Evolutionary conservation across 2,329 filamentous ascomycete species (phyloP).

Genomic region (Emericellopsis cladophorae): DNA sequence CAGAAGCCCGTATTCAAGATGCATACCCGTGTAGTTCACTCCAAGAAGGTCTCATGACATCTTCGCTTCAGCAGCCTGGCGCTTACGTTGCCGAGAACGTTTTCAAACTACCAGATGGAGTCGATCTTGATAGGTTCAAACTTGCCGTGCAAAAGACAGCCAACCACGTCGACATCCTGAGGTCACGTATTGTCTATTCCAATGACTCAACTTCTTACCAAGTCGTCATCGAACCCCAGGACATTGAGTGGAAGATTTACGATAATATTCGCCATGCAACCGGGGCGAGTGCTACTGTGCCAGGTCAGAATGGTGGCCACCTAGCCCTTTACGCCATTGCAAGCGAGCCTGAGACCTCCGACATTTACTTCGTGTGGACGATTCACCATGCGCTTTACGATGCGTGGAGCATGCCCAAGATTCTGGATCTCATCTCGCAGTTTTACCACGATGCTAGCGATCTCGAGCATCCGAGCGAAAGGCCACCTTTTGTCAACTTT

Average conservation of each 20-base stretch:
- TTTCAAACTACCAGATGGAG: background rate
- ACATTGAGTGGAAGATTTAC: slow-evolving; percentile 5
- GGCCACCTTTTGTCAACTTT: slow-evolving; percentile 22
- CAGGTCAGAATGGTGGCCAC: slow-evolving; percentile 8
- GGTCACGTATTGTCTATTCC: slow-evolving; percentile 10
- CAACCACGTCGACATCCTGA: slow-evolving; percentile 8
- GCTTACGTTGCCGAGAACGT: slow-evolving; percentile 1
- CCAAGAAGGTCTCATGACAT: slow-evolving; percentile 2
- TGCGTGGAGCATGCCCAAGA: slow-evolving; percentile 4
- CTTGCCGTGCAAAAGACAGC: slow-evolving; percentile 9
- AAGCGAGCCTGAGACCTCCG: background rate
- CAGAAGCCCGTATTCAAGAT: background rate
- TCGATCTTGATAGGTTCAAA: slow-evolving; percentile 2
- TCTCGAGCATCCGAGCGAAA: background rate
- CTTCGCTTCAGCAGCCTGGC: background rate
- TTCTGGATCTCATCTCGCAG: background rate
- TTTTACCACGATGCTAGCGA: background rate
- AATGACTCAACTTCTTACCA: slow-evolving; percentile 7
- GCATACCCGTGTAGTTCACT: slow-evolving; percentile 2
- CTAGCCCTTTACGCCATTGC: slow-evolving; percentile 9
- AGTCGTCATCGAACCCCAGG: slow-evolving; percentile 4
- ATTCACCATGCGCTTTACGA: slow-evolving; percentile 10
- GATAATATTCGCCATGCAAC: background rate
- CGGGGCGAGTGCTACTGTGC: slow-evolving; percentile 14
- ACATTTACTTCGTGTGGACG: slow-evolving; percentile 7